Base-by-base conservation (phyloP, 2,329 filamentous ascomycete genomes). In the Aureobasidium sp. region DNA sequence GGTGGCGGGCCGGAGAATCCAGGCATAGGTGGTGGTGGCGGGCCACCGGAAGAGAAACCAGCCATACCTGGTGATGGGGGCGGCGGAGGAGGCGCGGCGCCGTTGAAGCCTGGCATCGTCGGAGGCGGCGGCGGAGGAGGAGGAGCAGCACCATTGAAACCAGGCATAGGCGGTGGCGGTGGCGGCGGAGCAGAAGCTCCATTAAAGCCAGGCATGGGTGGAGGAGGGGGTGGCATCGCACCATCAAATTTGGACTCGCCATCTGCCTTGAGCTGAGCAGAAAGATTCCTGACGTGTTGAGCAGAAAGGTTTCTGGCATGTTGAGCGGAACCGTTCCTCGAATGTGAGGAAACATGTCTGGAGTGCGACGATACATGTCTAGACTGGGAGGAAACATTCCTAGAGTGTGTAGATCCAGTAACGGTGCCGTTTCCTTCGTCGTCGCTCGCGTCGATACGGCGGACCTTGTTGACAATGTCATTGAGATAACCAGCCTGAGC, bases 331-430 rank as follows among this genome's bases (percentile, higher is more conserved):
- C n/a, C 40, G n/a, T 45, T 45, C 12, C 53, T 44, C 6, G 53
- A 22, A 17, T 57, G 53, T 22, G 42, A 31, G 39, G 54, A 58
- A 12, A 48, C 54, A 19, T 54, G 35, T 31, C 50, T 42, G 22
- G 50, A 40, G 3, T 54, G 50, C 50, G 50, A 54, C 9, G 50
- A 54, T 1, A 54, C 50, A 54, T 42, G 37, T 54, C 50, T 40
- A 17, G 50, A 54, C 14, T 54, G 50, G 64, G 90, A 77, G 73
- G 87, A 90, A 6, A 35, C 29, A 40, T 49, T 49, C 24, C 57
- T 60, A 31, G 87, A 88, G 71, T 91, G 87, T 22, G 86, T 89
- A 49, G 88, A 84, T 29, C 87, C 89, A 39, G 88, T 90, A 1
- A 88, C 89, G 63, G 87, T 80, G 59, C 84, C 85, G 67, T 89